A percentile compares a stretch with the other conserved stretches of the same genome.
phyloP scores from a whole-genome alignment of 495 filamentous ascomycete species.

The Neurospora sp. region DNA sequence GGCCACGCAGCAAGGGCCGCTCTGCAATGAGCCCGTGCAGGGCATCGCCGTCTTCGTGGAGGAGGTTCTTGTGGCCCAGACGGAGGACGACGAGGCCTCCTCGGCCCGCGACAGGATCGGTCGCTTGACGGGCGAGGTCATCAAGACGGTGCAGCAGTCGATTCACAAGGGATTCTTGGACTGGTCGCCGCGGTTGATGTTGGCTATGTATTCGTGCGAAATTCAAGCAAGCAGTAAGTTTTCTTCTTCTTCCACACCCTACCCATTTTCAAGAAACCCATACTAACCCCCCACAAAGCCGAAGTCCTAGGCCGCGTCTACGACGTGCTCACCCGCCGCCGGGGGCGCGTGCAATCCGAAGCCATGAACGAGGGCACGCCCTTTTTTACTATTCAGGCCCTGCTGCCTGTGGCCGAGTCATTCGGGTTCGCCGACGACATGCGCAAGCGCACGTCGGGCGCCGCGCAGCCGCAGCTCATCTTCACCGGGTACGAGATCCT shows the following conservation, averaged over 20 bases:
- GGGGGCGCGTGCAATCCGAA: slow-evolving; percentile 82
- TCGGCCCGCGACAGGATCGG: slow-evolving; percentile 57
- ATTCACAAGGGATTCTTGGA: slow-evolving; percentile 84
- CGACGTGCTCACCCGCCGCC: slow-evolving; percentile 80
- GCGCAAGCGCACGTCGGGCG: slow-evolving; percentile 83
- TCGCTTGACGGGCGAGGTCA: slow-evolving; percentile 80
- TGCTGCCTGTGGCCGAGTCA: slow-evolving; percentile 83
- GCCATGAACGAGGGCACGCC: slow-evolving; percentile 89
- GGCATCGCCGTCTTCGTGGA: slow-evolving; percentile 89
- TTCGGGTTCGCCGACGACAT: slow-evolving; percentile 97
- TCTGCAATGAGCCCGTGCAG: slow-evolving; percentile 91
- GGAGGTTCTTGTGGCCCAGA: slow-evolving; percentile 48
- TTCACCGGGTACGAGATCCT: slow-evolving; percentile 87
- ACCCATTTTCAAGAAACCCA: neutral
- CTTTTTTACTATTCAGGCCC: slow-evolving; percentile 83
- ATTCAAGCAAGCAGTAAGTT: slow-evolving; percentile 85
- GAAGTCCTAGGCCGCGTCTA: slow-evolving; percentile 95
- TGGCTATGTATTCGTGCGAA: slow-evolving; percentile 97
- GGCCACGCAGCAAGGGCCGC: slow-evolving; percentile 75
- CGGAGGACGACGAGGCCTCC: slow-evolving; percentile 42
- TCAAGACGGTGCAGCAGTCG: slow-evolving; percentile 75
- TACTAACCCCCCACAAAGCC: slow-evolving; percentile 35
- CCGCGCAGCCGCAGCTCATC: slow-evolving; percentile 82
- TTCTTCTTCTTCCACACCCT: neutral
- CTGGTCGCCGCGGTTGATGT: slow-evolving; percentile 86